Conservation (phyloP, 2,329 filamentous ascomycete species). For the Pochonia chlamydosporia region DNA sequence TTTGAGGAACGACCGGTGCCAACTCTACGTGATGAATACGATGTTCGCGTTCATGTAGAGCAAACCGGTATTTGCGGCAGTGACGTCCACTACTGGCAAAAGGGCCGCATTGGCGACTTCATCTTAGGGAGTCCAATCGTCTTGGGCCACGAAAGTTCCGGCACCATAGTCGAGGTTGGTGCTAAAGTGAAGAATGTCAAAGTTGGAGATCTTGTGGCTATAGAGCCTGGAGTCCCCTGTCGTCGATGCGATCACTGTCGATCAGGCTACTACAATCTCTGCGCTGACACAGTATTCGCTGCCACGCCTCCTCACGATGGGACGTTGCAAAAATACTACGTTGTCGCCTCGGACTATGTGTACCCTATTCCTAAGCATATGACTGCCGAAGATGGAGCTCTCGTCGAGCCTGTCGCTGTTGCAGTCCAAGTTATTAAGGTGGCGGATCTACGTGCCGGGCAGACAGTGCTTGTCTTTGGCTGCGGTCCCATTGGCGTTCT, state of each 20-base stretch:
- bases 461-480: conserved; percentile 18
- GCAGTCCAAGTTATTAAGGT: conserved; percentile 39
- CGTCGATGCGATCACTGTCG: conserved; percentile 36
- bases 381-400: conserved; percentile 37
- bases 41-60: conserved; percentile 29
- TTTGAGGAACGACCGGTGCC: conserved; percentile 39
- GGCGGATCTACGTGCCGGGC: conserved; percentile 10
- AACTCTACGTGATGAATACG: conserved; percentile 25
- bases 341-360: conserved; percentile 75
- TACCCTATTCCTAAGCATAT: conserved; percentile 69
- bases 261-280: conserved; percentile 33
- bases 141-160: conserved; percentile 41
- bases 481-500: conserved; percentile 4
- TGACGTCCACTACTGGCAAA: conserved; percentile 40
- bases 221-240: conserved; percentile 43
- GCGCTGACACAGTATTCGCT: conserved; percentile 39
- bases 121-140: conserved; percentile 36
- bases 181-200: conserved; percentile 34
- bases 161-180: conserved; percentile 34
- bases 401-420: conserved; percentile 46
- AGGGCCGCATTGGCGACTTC: conserved; percentile 41
- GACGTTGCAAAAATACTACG: conserved; percentile 72
- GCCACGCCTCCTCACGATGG: conserved; percentile 51
- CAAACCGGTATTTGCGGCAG: conserved; percentile 43
- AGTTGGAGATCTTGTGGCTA: conserved; percentile 38